Base-by-base conservation (phyloP, 2,329 filamentous ascomycete species). In the Penicillium psychrosexuale region DNA sequence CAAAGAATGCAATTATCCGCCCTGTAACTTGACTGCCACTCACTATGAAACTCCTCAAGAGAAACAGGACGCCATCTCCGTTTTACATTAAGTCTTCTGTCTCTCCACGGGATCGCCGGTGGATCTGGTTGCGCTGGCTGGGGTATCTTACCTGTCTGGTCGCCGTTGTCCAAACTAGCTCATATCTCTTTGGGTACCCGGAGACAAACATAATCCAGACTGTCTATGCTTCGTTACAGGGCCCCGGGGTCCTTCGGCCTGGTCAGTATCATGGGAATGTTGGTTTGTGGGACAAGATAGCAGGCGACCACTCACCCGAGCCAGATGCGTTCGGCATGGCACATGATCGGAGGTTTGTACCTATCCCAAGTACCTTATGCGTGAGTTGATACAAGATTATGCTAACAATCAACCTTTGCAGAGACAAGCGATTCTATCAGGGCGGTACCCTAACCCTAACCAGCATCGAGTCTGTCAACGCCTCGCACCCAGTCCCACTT, bases 391-490 rank as follows among this genome's bases (percentile, higher is more conserved):
- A 44, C 43, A 11, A 5, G 1, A 33, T n/a, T 4, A 8, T 43
- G 39, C 47, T 44, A 27, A 50, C 5, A 27, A 34, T 19, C 1
- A 11, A 9, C 8, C 5, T 22, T 5, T 1, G 30, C 11, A 38
- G 62, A 44, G 60, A 63, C 22, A 51, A 58, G 31, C 56, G 46
- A 9, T 64, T 63, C 53, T 63, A 61, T 39, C 30, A 58, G 3
- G 62, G 62, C 11, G 62, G 61, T 17, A 64, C 62, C 5, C 38
- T 58, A 34, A 64, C 54, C 45, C 53, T 64, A 17, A 64, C 59
- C 13, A 63, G 60, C 24, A 50, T 49, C 30, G 43, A 43, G 3
- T 56, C 52, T 13, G 28, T 11, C 31, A 48, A 51, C 8, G 36
- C 40, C 1, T 43, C 37, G 8, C 59, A 64, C 39, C 62, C 62